phyloP scores from a whole-genome alignment of 1,284 basidiomycete genomes.

The Malassezia globosa region DNA sequence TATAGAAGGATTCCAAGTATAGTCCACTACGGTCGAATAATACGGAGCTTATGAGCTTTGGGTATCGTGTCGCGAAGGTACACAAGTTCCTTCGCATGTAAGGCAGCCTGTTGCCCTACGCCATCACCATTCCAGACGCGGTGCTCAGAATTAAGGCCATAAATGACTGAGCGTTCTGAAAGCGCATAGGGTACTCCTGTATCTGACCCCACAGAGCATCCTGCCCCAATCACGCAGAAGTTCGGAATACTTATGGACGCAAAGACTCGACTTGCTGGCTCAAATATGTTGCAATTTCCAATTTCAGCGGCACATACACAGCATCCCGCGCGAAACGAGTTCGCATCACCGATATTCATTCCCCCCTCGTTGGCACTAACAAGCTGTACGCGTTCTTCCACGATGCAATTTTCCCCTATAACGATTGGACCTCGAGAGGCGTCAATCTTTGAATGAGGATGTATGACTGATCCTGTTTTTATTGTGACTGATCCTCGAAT shows the following conservation, averaged over 20 bases:
- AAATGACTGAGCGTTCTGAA: conserved; percentile 74
- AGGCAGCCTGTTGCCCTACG: conserved; percentile 66
- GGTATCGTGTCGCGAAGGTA: conserved; percentile 62
- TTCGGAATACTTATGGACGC: conserved; percentile 65
- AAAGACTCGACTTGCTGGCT: conserved; percentile 65
- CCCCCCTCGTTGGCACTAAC: conserved; percentile 58
- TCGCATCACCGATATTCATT: conserved; percentile 83
- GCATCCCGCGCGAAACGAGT: conserved; percentile 82
- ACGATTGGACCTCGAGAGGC: conserved; percentile 75
- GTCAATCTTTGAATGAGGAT: conserved; percentile 81
- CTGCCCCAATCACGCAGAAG: conserved; percentile 69
- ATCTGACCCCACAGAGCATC: conserved; percentile 49
- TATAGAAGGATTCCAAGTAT: neutral
- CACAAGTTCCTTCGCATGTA: conserved; percentile 75
- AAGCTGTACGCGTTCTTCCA: conserved; percentile 79
- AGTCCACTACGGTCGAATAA: conserved; percentile 18
- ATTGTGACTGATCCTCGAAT: conserved; percentile 9
- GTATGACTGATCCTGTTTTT: conserved; percentile 56
- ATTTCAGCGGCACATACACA: conserved; percentile 66
- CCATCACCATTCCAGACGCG: conserved; percentile 75
- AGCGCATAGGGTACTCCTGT: conserved; percentile 48
- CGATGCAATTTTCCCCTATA: conserved; percentile 74
- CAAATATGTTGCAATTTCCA: conserved; percentile 73
- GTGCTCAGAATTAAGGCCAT: conserved; percentile 62
- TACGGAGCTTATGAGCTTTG: conserved; percentile 26